Evolutionary conservation across 306 rosid species (phyloP).

Genomic region (Cotoneaster glaucophyllus): DNA sequence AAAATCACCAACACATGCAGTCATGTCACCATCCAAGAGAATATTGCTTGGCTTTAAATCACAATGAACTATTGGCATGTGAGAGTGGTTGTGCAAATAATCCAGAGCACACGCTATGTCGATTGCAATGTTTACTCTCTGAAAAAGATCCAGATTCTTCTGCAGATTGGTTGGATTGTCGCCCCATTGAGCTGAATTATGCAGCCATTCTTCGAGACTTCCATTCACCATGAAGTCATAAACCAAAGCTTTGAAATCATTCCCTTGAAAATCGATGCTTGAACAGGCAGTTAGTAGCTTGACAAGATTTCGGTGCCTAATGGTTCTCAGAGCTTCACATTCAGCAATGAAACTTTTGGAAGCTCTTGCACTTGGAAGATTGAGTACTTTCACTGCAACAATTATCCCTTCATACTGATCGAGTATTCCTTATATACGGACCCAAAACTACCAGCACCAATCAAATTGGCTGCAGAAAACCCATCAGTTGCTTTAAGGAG

Average conservation of each 20-base stretch:
- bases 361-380: neutral
- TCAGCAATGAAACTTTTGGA: slow-evolving; percentile 15
- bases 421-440: slow-evolving; percentile 13
- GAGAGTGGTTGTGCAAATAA: no score
- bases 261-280: neutral
- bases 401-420: neutral
- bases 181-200: neutral
- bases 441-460: slow-evolving; percentile 10
- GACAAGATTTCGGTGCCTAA: slow-evolving; percentile 21
- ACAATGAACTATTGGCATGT: no score
- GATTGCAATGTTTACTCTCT: no score
- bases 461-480: slow-evolving; percentile 11
- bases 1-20: no score
- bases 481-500: slow-evolving; percentile 12
- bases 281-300: slow-evolving; percentile 8
- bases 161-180: no score
- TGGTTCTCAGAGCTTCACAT: slow-evolving; percentile 12
- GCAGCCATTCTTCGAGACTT: neutral
- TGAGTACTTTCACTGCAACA: slow-evolving; percentile 19
- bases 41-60: no score
- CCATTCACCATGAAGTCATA: slow-evolving; percentile 1
- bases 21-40: no score
- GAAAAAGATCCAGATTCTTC: no score
- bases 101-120: no score
- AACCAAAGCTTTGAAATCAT: neutral